Evolutionary conservation across 805 yeast species (phyloP), one percentile per base, ranked within the genome.

Genomic region (Yarrowia sp.): DNA sequence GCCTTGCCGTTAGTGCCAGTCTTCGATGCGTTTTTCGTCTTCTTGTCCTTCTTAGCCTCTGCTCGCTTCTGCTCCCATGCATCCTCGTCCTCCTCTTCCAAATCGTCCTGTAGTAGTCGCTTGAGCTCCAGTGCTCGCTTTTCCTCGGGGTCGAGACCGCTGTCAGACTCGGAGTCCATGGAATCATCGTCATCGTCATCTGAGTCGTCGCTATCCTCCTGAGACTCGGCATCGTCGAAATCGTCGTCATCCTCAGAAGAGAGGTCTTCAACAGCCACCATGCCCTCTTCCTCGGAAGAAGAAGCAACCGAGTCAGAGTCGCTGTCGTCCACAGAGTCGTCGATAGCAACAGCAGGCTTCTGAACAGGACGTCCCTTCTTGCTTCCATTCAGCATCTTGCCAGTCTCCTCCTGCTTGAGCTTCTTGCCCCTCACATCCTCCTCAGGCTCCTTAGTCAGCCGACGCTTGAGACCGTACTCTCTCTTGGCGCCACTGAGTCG

Each of bases 101-200:
- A 18, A 24, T 51, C 42, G 8, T 47, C 56, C 21, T 47, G 56
- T 18, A 33, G 19, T 13, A 51, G 42, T 12, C 58, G 31, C 13
- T 51, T 51, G 21, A 51, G 58, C 22, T 47, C 56, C 38, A 32
- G 22, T 21, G 56, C 56, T 47, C 56, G 29, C 14, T 51, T 33
- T 25, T 32, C 41, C 31, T 51, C 58, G 16, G n/a, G 10, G 7
- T 18, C 24, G 12, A 35, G 7, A 10, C 42, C 42, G 24, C 44
- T 39, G 4, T 51, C 58, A 10, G 56, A 49, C 9, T 51, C 58
- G 6, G 44, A 39, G 18, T 38, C 29, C n/a, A 9, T 16, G 9
- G 56, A 49, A 2, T 51, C 58, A 12, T 22, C 42, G 18, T 33
- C 41, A 24, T 32, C 22, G 5, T 47, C 56, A 10, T 33, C 42